Evolutionary conservation across 2,329 filamentous ascomycete species (phyloP).

Genomic region (Zasmidium cellare): DNA sequence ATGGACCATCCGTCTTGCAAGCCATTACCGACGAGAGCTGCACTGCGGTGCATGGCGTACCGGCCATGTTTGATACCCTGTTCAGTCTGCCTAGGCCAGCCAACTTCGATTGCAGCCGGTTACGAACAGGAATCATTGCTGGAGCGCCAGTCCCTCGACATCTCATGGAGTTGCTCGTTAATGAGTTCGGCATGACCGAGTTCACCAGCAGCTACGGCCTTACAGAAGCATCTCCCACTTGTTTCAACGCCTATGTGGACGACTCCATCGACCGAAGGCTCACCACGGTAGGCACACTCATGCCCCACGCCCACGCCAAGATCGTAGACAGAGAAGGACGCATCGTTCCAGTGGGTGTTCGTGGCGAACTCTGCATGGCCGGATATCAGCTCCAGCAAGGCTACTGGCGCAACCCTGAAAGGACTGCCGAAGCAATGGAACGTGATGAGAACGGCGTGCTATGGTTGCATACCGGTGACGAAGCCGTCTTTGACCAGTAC

Average conservation of each 20-base stretch:
- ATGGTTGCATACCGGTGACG: slow-evolving; percentile 67
- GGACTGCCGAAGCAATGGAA: slow-evolving; percentile 70
- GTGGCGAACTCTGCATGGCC: slow-evolving; percentile 74
- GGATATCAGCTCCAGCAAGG: slow-evolving; percentile 72
- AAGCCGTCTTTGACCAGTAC: slow-evolving; percentile 50
- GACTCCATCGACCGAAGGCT: slow-evolving; percentile 67
- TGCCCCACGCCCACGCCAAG: slow-evolving; percentile 74
- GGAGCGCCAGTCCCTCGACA: slow-evolving; percentile 74
- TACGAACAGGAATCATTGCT: slow-evolving; percentile 77
- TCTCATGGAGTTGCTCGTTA: slow-evolving; percentile 72
- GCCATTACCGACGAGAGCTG: slow-evolving; percentile 55
- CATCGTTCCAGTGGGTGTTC: slow-evolving; percentile 64
- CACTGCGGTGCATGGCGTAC: slow-evolving; percentile 76
- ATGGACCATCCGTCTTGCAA: slow-evolving; percentile 63
- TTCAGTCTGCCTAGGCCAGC: slow-evolving; percentile 50
- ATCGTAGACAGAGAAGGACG: slow-evolving; percentile 69
- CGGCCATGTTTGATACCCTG: slow-evolving; percentile 77
- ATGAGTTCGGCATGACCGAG: slow-evolving; percentile 72
- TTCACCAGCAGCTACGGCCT: slow-evolving; percentile 61
- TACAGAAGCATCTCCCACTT: slow-evolving; percentile 76
- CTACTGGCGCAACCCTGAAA: slow-evolving; percentile 67
- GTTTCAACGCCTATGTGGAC: slow-evolving; percentile 76
- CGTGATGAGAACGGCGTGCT: slow-evolving; percentile 46
- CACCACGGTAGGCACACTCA: slow-evolving; percentile 72
- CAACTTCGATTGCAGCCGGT: slow-evolving; percentile 45